These are phyloP conservation scores for Mycena sp. DNA, from an alignment of 1,284 basidiomycete species.

Conservation along the genomic window DNA sequence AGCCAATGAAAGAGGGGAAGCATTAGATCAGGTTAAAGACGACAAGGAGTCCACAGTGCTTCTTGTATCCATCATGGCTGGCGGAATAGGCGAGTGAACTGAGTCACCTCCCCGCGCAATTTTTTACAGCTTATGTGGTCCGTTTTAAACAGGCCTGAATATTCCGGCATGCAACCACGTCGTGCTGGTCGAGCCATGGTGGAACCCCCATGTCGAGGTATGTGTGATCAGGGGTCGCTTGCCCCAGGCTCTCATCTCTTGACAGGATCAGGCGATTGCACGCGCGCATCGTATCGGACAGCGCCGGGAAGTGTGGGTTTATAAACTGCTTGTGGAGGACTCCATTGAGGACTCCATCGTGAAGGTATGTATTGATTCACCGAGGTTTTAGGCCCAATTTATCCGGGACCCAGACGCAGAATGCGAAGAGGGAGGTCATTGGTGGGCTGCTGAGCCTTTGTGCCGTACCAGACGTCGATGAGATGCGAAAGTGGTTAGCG, in stretches of 20 bases:
- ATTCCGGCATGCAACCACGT: constrained; percentile 70
- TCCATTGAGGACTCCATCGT: constrained; percentile 59
- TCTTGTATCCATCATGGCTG: constrained; percentile 70
- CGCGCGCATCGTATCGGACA: constrained; percentile 68
- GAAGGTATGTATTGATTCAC: constrained; percentile 10
- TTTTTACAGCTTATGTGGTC: background rate
- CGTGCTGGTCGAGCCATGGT: constrained; percentile 70
- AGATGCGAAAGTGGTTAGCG: constrained; percentile 14
- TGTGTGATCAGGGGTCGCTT: background rate
- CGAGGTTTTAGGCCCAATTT: background rate
- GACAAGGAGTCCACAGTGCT: constrained; percentile 50
- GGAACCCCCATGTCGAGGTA: constrained; percentile 59
- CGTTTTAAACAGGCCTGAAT: constrained; percentile 61
- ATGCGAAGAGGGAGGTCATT: constrained; percentile 5
- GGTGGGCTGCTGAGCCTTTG: constrained; percentile 11
- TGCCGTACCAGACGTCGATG: constrained; percentile 1
- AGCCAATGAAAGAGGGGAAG: constrained; percentile 8
- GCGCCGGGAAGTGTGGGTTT: constrained; percentile 61
- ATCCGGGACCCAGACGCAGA: background rate
- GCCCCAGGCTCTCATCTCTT: background rate
- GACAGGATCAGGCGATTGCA: constrained; percentile 64
- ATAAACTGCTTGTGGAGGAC: constrained; percentile 60
- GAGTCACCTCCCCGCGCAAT: background rate
- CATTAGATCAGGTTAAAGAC: constrained; percentile 26
- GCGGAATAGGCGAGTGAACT: constrained; percentile 50